Evolutionary conservation across 352 stramenopile genomes (phyloP), one percentile per base, ranked within the genome.

Genomic region (Globisporangium paroecandrum): DNA sequence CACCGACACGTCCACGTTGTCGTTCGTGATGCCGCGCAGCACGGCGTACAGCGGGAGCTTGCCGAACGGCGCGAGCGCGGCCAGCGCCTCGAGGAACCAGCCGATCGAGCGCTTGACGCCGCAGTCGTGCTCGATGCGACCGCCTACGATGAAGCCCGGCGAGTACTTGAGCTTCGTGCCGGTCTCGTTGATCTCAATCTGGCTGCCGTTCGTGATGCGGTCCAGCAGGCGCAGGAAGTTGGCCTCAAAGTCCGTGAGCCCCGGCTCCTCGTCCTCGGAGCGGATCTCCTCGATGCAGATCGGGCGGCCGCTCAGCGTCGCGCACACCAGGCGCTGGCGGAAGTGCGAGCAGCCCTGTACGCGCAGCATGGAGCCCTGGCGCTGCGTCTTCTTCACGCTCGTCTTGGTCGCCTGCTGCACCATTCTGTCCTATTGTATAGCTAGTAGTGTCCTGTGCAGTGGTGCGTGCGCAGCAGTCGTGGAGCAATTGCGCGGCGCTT

Each of bases 141-240:
- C 98, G 24, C 97, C 97, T 27, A 98, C 82, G 54, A 99, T 86
- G 62, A 99, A 95, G 13, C 98, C 98, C 0, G 97, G 97, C 67
- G 90, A 89, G 77, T 99, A 99, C 72, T 94, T 88, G 55, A 99
- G 87, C 74, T 98, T 97, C 29, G 97, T 99, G 66, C 98, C 98
- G 1, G 97, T 99, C 69, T 98, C 95, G 75, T 99, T 99, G 84
- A 99, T 99, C 82, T 99, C 97, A 61, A 99, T 94, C 66, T 98
- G 89, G 58, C 87, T 98, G 51, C 98, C 98, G 77, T 99, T 99
- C 10, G 97, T 99, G 65, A 99, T 82, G 64, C 87, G 88, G 81
- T 99, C 97, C 49, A 99, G 73, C 10, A 99, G 78, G 34, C 97
- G 93, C 58, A 99, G 63, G 69, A 99, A 98, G 74, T 89, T 98